A percentile compares a stretch with the other conserved stretches of the same genome.
Conservation (phyloP, 2,329 filamentous ascomycete species). For the Colletotrichum scovillei region DNA sequence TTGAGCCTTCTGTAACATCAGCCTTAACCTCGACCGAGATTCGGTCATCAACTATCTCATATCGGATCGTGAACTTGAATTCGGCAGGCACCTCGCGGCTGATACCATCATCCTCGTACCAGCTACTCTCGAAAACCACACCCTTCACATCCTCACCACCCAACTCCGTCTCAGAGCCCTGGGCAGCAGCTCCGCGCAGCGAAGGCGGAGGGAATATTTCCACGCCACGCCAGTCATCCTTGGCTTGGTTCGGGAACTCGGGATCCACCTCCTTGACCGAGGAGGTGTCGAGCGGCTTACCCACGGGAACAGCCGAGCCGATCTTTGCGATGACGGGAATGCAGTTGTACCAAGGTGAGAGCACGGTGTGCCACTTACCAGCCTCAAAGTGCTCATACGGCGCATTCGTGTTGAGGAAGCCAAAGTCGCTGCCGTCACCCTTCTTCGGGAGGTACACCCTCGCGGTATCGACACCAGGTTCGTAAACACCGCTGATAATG, state of each 20-base stretch:
- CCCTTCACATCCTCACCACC: slow-evolving; percentile 11
- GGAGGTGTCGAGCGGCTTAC: slow-evolving; percentile 48
- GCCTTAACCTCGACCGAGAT: slow-evolving; percentile 8
- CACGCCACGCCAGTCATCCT: slow-evolving; percentile 55
- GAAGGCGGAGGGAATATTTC: slow-evolving; percentile 54
- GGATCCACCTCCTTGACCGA: slow-evolving; percentile 48
- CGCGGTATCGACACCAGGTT: slow-evolving; percentile 64
- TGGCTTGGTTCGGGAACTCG: slow-evolving; percentile 51
- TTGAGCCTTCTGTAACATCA: neutral
- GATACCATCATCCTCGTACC: slow-evolving; percentile 54
- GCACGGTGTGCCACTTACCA: slow-evolving; percentile 53
- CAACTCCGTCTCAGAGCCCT: slow-evolving; percentile 8
- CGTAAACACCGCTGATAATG: slow-evolving; percentile 75
- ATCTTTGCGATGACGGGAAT: slow-evolving; percentile 54
- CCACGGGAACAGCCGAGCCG: slow-evolving; percentile 52
- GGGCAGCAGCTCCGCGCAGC: slow-evolving; percentile 17
- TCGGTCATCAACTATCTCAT: slow-evolving; percentile 5
- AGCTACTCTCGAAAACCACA: slow-evolving; percentile 44
- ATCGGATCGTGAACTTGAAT: slow-evolving; percentile 23
- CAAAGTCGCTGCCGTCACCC: slow-evolving; percentile 60
- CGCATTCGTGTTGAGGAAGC: slow-evolving; percentile 72
- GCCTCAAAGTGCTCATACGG: slow-evolving; percentile 67
- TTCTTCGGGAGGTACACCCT: slow-evolving; percentile 71
- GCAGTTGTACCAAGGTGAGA: slow-evolving; percentile 55
- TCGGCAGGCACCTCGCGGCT: slow-evolving; percentile 25